Percentiles rank a stretch among this genome's conserved stretches.
These are phyloP conservation scores for Curvularia lunata DNA, from an alignment of 2,329 filamentous ascomycete genomes.

Conservation along the genomic window DNA sequence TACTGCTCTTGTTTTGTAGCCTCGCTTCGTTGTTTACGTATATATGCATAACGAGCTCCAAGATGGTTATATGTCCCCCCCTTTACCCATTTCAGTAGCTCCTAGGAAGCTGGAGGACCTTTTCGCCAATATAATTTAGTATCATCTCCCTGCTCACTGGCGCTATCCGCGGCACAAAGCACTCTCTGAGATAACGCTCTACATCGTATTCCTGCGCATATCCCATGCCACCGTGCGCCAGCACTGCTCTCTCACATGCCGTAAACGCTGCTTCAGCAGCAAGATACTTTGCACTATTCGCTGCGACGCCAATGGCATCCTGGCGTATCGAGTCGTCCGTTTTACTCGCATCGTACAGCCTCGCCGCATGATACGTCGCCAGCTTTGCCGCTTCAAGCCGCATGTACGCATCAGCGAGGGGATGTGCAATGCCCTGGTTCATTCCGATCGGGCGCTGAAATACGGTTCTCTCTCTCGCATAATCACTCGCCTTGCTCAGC, in stretches of 20 bases:
- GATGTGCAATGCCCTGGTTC: conserved; percentile 66
- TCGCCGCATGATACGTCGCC: conserved; percentile 66
- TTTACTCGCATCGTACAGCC: conserved; percentile 61
- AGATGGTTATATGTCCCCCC: background rate
- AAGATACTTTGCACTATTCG: conserved; percentile 64
- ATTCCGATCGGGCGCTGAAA: conserved; percentile 65
- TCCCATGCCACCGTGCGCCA: conserved; percentile 67
- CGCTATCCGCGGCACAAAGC: conserved; percentile 65
- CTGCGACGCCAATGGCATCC: conserved; percentile 59
- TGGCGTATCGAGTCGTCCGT: conserved; percentile 24
- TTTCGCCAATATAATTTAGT: conserved; percentile 74
- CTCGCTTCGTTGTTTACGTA: background rate
- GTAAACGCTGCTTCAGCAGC: conserved; percentile 67
- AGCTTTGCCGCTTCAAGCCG: conserved; percentile 66
- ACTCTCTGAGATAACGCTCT: conserved; percentile 65
- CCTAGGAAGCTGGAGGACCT: conserved; percentile 68
- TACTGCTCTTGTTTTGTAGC: background rate
- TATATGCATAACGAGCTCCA: background rate
- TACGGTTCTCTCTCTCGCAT: conserved; percentile 59
- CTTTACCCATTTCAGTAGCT: conserved; percentile 61
- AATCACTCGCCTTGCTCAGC: conserved; percentile 50
- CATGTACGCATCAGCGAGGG: conserved; percentile 66
- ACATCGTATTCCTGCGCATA: conserved; percentile 69
- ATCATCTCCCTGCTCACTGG: conserved; percentile 74
- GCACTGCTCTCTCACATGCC: conserved; percentile 63